Base-by-base conservation (phyloP, 139 green algal species). In the Chlamydomonas eustigma region DNA sequence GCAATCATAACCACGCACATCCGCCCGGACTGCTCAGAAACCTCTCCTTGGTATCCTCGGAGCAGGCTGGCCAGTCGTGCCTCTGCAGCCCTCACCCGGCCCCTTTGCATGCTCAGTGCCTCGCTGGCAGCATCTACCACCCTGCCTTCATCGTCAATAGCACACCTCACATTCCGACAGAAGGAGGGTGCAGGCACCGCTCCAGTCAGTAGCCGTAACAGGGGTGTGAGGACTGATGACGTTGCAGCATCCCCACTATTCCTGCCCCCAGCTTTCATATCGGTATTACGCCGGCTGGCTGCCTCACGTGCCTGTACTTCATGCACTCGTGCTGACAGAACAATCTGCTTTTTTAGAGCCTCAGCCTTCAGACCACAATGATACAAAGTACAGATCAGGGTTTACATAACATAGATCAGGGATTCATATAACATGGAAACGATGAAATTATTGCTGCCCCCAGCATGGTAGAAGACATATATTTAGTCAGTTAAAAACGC, bases 1-100 rank as follows among this genome's bases (percentile, higher is more conserved):
- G 58, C 77, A 22, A 85, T 73, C 37, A 92, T 75, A 4, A 87
- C 91, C 39, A 94, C 76, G 51, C 92, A 96, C 36, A 94, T 38
- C 0, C 92, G 80, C 0, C 90, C 88, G 25, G 72, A 64, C 65
- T 86, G 79, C 68, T 92, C 84, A 0, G 88, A 88, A 4, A 90
- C 81, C 78, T 96, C 91, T 1, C 90, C 90, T 0, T 74, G 73
- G 39, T 87, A 82, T 0, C 80, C 79, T 67, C 88, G 88, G 3
- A 96, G 81, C 50, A 94, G 71, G n/a, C 37, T 58, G 2, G 74
- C 71, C 70, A 94, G 81, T 12, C 89, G 84, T 0, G 74, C 70
- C 31, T 86, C 76, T 0, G 93, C 32, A 0, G 78, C 79, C 30
- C 78, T 75, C 28, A 93, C 74, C 4, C 78, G 84, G 1, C 50